Evolutionary conservation across 441 rosid species (phyloP).

Genomic region (Bruguiera hainesii): DNA sequence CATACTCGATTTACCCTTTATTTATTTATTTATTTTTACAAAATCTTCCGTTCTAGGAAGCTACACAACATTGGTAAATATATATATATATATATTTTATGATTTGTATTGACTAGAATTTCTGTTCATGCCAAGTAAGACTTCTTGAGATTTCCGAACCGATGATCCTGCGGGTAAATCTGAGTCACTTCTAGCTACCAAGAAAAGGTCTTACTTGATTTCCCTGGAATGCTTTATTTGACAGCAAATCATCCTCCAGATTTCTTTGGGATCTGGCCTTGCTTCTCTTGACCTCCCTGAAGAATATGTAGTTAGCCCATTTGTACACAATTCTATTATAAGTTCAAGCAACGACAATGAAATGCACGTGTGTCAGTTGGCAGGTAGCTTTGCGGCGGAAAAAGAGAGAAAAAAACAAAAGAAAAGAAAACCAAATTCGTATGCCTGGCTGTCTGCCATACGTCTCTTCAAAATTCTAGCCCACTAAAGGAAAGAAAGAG

Average conservation of each 20-base stretch:
- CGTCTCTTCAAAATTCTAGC: not conserved
- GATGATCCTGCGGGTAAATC: too few relatives aligned
- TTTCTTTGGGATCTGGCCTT: slow-evolving; percentile 39
- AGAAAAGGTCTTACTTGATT: slow-evolving; percentile 14
- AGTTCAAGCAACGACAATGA: not conserved
- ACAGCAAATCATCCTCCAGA: slow-evolving; percentile 26
- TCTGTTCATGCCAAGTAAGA: too few relatives aligned
- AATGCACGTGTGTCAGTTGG: not conserved
- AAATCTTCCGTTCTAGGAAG: too few relatives aligned
- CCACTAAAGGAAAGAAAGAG: not conserved
- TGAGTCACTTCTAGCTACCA: slow-evolving; percentile 12
- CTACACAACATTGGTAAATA: too few relatives aligned
- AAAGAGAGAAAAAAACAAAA: too few relatives aligned
- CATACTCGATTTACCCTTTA: too few relatives aligned
- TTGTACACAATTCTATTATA: not conserved
- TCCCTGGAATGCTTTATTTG: not conserved
- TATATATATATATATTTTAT: too few relatives aligned
- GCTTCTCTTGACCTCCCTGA: slow-evolving; percentile 54
- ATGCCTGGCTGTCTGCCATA: not conserved
- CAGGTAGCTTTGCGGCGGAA: too few relatives aligned
- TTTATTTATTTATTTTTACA: too few relatives aligned
- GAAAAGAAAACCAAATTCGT: too few relatives aligned
- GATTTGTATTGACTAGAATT: too few relatives aligned
- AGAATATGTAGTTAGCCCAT: slow-evolving; percentile 1
- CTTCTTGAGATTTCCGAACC: too few relatives aligned